A percentile compares a stretch with the other conserved stretches of the same genome.
phyloP scores from a whole-genome alignment of 1,284 basidiomycete species.

The Rhodotorula sp. region DNA sequence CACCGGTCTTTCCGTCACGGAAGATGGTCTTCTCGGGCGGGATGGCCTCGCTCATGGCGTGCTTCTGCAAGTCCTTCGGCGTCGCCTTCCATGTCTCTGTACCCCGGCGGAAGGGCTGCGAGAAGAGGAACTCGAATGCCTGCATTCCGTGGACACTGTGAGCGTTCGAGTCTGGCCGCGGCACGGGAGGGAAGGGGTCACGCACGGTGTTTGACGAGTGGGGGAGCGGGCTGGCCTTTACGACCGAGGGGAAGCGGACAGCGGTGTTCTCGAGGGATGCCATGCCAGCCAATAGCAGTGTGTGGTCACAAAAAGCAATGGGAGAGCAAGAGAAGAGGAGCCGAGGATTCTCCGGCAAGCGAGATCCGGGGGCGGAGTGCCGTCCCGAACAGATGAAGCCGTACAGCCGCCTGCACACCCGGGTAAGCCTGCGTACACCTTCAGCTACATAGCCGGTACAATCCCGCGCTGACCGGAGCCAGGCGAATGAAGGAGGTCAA shows the following conservation, averaged over 20 bases:
- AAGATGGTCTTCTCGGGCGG: slow-evolving; percentile 33
- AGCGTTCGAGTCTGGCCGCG: neutral
- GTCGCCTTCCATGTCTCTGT: slow-evolving; percentile 22
- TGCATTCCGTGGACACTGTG: neutral
- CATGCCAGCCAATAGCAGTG: neutral
- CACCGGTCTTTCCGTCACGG: slow-evolving; percentile 35
- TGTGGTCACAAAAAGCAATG: neutral
- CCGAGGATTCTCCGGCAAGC: neutral
- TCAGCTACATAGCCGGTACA: too few relatives aligned
- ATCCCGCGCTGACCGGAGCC: too few relatives aligned
- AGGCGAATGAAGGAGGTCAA: too few relatives aligned
- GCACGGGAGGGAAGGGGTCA: neutral
- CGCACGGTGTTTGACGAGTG: slow-evolving; percentile 26
- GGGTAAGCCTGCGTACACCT: neutral
- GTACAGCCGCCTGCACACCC: too few relatives aligned
- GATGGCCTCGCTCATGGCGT: slow-evolving; percentile 17
- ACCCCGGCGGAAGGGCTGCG: slow-evolving; percentile 35
- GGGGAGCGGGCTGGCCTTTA: slow-evolving; percentile 8
- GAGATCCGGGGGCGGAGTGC: neutral
- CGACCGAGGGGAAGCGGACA: slow-evolving; percentile 19
- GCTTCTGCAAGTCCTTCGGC: slow-evolving; percentile 26
- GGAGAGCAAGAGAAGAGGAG: neutral
- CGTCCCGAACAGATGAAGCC: neutral
- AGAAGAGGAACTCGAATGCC: slow-evolving; percentile 40
- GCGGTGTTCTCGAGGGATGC: slow-evolving; percentile 20